Conservation (phyloP, 257 asterid genomes). For the Solanum rostratum region DNA sequence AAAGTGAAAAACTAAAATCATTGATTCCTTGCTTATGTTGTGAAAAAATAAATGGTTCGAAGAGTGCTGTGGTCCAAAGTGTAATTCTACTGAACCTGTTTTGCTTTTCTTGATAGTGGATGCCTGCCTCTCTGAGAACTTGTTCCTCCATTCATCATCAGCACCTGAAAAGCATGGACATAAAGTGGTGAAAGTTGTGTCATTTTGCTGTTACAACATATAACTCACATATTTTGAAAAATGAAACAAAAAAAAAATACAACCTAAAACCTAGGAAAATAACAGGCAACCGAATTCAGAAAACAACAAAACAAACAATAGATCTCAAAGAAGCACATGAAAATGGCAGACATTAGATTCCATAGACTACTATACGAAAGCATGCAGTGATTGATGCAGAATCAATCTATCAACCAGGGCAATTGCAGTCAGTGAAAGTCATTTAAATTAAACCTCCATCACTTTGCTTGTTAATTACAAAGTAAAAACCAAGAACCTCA, state of each 20-base stretch:
- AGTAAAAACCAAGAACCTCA: not conserved
- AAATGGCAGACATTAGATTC: constrained; percentile 13
- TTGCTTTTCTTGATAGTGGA: constrained; percentile 86
- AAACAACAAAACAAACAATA: constrained; percentile 12
- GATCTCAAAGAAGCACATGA: constrained; percentile 22
- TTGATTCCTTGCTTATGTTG: not conserved
- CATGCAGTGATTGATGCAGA: constrained; percentile 11
- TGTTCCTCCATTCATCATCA: constrained; percentile 93
- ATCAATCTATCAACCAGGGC: not conserved
- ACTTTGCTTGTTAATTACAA: not conserved
- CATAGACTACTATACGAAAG: constrained; percentile 8
- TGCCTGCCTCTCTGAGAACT: constrained; percentile 61
- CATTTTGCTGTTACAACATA: constrained; percentile 29
- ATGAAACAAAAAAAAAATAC: not conserved
- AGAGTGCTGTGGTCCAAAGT: constrained; percentile 58
- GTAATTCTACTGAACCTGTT: constrained; percentile 50
- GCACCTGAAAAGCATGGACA: constrained; percentile 62
- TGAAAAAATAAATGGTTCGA: constrained; percentile 1
- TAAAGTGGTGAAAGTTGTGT: constrained; percentile 40
- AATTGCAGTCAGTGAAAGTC: not conserved
- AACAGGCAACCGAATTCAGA: not conserved
- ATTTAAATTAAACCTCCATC: not conserved
- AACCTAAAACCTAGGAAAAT: constrained; percentile 5
- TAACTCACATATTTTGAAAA: constrained; percentile 36
- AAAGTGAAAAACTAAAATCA: not conserved